phyloP scores from a whole-genome alignment of 495 filamentous ascomycete genomes.

The Annulohypoxylon stygium region DNA sequence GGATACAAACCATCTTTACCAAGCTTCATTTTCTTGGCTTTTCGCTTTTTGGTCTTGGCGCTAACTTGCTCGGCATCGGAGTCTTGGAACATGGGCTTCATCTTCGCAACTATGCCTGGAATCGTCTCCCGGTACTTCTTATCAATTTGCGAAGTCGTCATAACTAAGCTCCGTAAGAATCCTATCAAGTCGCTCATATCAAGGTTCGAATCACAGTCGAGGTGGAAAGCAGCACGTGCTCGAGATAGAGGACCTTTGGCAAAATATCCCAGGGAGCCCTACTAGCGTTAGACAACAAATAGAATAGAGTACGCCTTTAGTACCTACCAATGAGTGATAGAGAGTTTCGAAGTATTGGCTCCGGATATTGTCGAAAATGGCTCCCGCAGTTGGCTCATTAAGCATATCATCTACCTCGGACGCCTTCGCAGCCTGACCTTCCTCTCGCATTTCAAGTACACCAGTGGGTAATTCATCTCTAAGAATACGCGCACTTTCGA shows the following conservation, averaged over 20 bases:
- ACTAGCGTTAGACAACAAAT: constrained; percentile 43
- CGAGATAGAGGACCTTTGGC: constrained; percentile 95
- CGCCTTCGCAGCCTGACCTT: constrained; percentile 6
- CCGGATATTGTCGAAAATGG: constrained; percentile 75
- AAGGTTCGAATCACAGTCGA: constrained; percentile 65
- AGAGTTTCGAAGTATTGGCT: constrained; percentile 87
- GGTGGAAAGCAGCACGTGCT: constrained; percentile 80
- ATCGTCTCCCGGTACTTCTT: constrained; percentile 88
- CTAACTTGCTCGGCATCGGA: constrained; percentile 68
- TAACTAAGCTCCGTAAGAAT: constrained; percentile 77
- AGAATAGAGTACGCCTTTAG: not conserved
- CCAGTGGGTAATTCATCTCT: constrained; percentile 19
- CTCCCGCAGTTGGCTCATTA: constrained; percentile 66
- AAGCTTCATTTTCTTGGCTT: constrained; percentile 75
- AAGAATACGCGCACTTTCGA: constrained; percentile 18
- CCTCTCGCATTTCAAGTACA: constrained; percentile 14
- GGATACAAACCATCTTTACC: constrained; percentile 84
- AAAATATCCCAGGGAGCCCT: constrained; percentile 93
- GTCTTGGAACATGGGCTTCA: constrained; percentile 66
- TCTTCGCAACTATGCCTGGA: constrained; percentile 73
- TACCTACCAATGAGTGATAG: constrained; percentile 85
- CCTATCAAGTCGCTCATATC: constrained; percentile 70
- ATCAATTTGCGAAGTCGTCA: constrained; percentile 82
- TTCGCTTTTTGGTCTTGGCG: constrained; percentile 67
- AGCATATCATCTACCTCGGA: constrained; percentile 39